Evolutionary conservation across 306 rosid genomes (phyloP).

Genomic region (Prunus fruticosa): DNA sequence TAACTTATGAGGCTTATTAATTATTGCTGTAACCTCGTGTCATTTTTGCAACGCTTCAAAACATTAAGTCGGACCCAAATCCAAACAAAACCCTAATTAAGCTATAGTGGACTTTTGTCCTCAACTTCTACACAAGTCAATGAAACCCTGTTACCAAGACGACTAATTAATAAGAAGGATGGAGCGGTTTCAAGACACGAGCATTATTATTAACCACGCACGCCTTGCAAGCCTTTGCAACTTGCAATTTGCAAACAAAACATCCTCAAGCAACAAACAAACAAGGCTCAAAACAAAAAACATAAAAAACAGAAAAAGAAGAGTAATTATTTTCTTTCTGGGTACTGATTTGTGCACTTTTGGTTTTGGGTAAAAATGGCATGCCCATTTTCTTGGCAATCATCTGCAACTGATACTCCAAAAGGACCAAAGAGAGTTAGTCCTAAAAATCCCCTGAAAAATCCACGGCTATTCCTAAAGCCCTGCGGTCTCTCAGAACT

Average conservation of each 20-base stretch:
- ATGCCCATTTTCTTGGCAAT: neutral
- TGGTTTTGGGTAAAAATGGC: neutral
- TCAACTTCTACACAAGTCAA: neutral
- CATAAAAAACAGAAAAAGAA: neutral
- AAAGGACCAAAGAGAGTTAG: neutral
- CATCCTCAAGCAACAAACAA: too few species aligned
- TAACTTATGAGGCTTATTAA: too few species aligned
- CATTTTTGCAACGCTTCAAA: too few species aligned
- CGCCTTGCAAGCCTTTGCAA: neutral
- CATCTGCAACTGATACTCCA: neutral
- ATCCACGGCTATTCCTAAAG: conserved; percentile 5
- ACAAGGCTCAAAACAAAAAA: neutral
- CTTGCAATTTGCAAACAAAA: too few species aligned
- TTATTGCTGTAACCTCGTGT: too few species aligned
- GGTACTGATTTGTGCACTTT: neutral
- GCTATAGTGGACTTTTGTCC: too few species aligned
- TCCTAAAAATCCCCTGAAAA: conserved; percentile 32
- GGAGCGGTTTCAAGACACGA: neutral
- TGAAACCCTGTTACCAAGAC: neutral
- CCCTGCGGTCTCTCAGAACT: conserved; percentile 20
- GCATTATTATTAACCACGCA: neutral
- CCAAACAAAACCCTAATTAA: too few species aligned
- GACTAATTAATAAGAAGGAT: neutral
- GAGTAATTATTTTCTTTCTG: too few species aligned
- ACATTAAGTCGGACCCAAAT: too few species aligned